Conservation (phyloP, 305 asterid genomes). For the Nicotiana rustica region DNA sequence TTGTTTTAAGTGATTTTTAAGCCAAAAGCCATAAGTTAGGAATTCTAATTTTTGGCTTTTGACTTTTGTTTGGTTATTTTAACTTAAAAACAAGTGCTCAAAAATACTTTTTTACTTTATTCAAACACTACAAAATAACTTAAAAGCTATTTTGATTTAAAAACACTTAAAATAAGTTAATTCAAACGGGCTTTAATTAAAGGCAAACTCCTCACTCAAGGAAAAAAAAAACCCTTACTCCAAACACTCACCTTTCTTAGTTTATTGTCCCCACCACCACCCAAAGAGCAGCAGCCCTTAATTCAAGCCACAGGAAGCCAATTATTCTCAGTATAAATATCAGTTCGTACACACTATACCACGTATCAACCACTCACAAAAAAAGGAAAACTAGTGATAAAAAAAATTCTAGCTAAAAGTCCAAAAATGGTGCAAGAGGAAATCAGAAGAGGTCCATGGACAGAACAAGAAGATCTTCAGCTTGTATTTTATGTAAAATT, state of each 20-base stretch:
- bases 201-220: neutral
- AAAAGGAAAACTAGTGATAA: neutral
- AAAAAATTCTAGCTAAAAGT: neutral
- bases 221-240: no score
- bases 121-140: no score
- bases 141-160: no score
- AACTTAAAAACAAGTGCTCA: no score
- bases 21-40: no score
- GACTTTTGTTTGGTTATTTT: no score
- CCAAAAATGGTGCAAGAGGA: conserved; percentile 50
- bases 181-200: no score
- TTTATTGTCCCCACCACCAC: neutral
- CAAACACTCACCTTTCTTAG: no score
- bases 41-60: no score
- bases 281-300: neutral
- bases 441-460: conserved; percentile 91
- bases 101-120: no score
- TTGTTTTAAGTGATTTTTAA: no score
- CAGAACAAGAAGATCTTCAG: conserved; percentile 85
- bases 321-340: conserved; percentile 44
- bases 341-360: conserved; percentile 18
- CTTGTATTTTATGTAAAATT: conserved; percentile 77
- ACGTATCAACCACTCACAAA: conserved; percentile 24
- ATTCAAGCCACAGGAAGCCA: neutral
- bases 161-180: no score